Percentiles rank a stretch among this genome's conserved stretches.
phyloP scores from a whole-genome alignment of 768 basidiomycete species.

The Termitomyces sp. region DNA sequence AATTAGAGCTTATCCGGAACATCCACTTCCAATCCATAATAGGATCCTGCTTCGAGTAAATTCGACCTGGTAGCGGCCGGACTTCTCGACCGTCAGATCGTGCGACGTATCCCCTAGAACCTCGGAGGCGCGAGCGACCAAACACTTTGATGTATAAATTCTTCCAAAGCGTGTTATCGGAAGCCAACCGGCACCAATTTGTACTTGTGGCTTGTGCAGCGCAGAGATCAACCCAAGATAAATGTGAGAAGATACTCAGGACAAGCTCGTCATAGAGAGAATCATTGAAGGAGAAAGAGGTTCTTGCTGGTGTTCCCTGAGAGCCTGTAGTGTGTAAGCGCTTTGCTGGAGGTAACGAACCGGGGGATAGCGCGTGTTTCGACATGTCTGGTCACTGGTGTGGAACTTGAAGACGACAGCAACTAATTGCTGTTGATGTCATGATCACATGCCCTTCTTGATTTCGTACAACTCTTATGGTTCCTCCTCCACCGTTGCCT shows the following conservation, averaged over 20 bases:
- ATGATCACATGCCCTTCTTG: slow-evolving; percentile 3
- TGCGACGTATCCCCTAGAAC: slow-evolving; percentile 59
- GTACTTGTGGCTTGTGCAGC: slow-evolving; percentile 56
- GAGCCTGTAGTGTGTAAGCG: slow-evolving; percentile 38
- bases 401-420: slow-evolving; percentile 9
- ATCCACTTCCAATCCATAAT: slow-evolving; percentile 80
- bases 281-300: slow-evolving; percentile 45
- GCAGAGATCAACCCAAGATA: slow-evolving; percentile 69
- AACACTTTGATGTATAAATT: slow-evolving; percentile 60
- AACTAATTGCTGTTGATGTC: no score
- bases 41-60: slow-evolving; percentile 32
- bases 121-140: slow-evolving; percentile 67
- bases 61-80: slow-evolving; percentile 57
- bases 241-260: slow-evolving; percentile 69
- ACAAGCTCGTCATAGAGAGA: slow-evolving; percentile 76
- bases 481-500: slow-evolving; percentile 50
- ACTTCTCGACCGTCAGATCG: slow-evolving; percentile 58
- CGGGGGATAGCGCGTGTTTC: slow-evolving; percentile 51
- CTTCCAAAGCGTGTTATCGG: slow-evolving; percentile 76
- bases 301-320: slow-evolving; percentile 6
- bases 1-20: slow-evolving; percentile 83
- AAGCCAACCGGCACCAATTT: slow-evolving; percentile 66
- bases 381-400: slow-evolving; percentile 40
- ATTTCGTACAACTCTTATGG: slow-evolving; percentile 36
- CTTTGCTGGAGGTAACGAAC: slow-evolving; percentile 55